A percentile compares a stretch with the other conserved stretches of the same genome.
phyloP scores from a whole-genome alignment of 345 rosid species.

The Carallia brachiata region DNA sequence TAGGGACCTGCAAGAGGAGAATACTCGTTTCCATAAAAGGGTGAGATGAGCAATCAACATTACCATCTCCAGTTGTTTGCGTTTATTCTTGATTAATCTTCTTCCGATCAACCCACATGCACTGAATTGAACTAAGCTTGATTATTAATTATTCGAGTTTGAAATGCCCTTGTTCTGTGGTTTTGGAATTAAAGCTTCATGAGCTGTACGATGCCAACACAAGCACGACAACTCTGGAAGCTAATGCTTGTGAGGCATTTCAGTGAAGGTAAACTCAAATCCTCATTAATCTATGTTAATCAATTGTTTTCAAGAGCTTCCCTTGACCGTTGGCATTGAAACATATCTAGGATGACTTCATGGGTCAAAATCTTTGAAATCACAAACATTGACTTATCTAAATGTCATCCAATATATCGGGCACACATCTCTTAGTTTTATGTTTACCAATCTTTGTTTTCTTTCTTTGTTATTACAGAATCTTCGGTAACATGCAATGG shows the following conservation, averaged over 20 bases:
- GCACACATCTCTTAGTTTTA: no score
- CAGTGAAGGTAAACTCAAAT: conserved; percentile 27
- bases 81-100: not conserved
- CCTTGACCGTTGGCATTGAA: no score
- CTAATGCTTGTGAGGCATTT: conserved; percentile 8
- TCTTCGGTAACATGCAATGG: not conserved
- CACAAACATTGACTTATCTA: not conserved
- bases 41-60: conserved; percentile 40
- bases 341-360: no score
- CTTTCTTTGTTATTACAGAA: not conserved
- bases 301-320: not conserved
- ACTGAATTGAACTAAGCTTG: not conserved
- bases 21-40: conserved; percentile 40
- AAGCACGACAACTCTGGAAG: conserved; percentile 21
- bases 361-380: no score
- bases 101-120: not conserved
- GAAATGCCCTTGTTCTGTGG: not conserved
- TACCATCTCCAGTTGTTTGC: not conserved
- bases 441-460: no score
- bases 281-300: not conserved
- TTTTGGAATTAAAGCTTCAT: conserved; percentile 25
- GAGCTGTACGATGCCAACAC: conserved; percentile 25
- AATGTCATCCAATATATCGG: not conserved
- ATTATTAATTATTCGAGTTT: not conserved
- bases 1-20: conserved; percentile 49